Percentiles rank a stretch among this genome's conserved stretches.
These are phyloP conservation scores for Lumnitzera racemosa DNA, from an alignment of 345 rosid species.

Conservation along the genomic window DNA sequence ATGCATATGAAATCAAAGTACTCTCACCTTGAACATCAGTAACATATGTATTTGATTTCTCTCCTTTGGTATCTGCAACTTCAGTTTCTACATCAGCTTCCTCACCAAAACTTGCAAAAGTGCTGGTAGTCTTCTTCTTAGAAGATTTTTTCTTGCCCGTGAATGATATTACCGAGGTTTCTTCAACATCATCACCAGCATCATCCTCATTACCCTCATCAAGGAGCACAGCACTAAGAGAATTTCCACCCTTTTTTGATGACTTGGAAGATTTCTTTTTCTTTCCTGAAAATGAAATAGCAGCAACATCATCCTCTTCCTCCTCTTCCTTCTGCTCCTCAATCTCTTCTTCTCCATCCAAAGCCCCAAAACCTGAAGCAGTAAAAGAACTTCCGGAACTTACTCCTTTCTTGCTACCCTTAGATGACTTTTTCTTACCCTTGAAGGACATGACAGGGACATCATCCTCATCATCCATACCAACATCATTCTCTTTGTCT, in stretches of 20 bases:
- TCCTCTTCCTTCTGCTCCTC: conserved; percentile 19
- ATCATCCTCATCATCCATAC: conserved; percentile 5
- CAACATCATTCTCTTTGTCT: conserved; percentile 2
- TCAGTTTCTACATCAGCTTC: conserved; percentile 21
- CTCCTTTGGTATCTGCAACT: conserved; percentile 16
- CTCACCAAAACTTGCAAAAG: conserved; percentile 25
- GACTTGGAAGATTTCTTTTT: conserved; percentile 77
- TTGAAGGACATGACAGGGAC: conserved; percentile 11
- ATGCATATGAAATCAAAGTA: background rate
- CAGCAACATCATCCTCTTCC: conserved; percentile 18
- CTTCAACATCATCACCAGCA: conserved; percentile 25
- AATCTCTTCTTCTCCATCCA: conserved; percentile 29
- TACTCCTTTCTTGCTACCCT: conserved; percentile 16
- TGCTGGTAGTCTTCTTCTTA: conserved; percentile 45
- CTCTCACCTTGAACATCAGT: background rate
- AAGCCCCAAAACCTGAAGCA: conserved; percentile 8
- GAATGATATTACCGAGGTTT: conserved; percentile 26
- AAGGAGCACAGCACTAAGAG: conserved; percentile 44
- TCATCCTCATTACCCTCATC: conserved; percentile 45
- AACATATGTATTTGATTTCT: background rate
- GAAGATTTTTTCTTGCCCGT: conserved; percentile 72
- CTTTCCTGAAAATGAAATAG: conserved; percentile 46
- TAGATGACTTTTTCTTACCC: conserved; percentile 16
- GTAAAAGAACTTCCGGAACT: conserved; percentile 3
- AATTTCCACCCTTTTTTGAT: conserved; percentile 42